phyloP scores from a whole-genome alignment of 495 filamentous ascomycete genomes.

The Neurospora tetrasperma region DNA sequence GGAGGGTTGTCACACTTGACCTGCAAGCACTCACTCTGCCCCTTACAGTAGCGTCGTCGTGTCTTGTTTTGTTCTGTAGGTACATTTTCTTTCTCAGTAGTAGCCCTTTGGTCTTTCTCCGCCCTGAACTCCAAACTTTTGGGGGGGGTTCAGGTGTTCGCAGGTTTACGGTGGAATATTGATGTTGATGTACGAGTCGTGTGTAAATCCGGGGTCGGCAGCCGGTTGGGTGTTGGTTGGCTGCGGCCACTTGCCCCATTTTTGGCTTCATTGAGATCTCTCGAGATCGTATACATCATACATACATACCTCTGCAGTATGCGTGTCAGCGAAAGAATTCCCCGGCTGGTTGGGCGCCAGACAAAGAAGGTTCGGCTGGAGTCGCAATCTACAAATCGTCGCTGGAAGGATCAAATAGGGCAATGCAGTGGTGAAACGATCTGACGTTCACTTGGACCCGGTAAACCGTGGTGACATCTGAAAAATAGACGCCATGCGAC shows the following conservation, averaged over 20 bases:
- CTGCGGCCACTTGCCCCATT: neutral
- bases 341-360: neutral
- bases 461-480: neutral
- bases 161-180: neutral
- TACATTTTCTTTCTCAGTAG: neutral
- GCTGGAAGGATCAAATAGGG: neutral
- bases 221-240: neutral
- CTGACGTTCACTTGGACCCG: neutral
- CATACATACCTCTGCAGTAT: neutral
- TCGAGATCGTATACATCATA: neutral
- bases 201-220: neutral
- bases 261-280: neutral
- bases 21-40: neutral
- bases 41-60: neutral
- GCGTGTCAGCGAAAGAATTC: neutral
- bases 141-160: neutral
- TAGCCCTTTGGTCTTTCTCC: neutral
- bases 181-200: neutral
- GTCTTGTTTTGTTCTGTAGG: neutral
- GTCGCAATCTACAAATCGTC: neutral
- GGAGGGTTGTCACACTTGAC: neutral
- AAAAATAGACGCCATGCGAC: neutral
- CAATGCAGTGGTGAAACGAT: neutral
- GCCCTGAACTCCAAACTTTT: neutral
- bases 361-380: neutral